Conservation (phyloP, 2,329 filamentous ascomycete species). For the Biscogniauxia sp. region DNA sequence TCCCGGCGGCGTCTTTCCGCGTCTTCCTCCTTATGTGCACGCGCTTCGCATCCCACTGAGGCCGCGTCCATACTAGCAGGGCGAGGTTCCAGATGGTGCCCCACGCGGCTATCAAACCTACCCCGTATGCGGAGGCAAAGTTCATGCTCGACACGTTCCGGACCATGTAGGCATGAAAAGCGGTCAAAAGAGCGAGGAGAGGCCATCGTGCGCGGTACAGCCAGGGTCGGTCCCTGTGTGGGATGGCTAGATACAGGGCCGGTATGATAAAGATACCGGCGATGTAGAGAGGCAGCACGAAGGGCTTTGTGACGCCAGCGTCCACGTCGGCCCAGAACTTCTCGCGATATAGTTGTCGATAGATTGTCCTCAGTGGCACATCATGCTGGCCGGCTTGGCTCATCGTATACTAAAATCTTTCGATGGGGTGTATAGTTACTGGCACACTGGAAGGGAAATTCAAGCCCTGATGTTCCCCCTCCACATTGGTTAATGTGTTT, state of each 20-base stretch:
- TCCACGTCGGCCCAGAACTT: constrained; percentile 30
- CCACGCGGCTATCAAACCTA: constrained; percentile 51
- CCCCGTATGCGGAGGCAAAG: constrained; percentile 48
- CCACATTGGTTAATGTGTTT: background rate
- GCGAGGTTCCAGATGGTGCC: constrained; percentile 48
- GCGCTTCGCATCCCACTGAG: constrained; percentile 56
- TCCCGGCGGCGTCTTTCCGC: background rate
- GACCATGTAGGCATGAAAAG: constrained; percentile 44
- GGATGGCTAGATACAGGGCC: constrained; percentile 53
- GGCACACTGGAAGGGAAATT: background rate
- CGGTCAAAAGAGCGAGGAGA: constrained; percentile 43
- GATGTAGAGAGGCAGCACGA: constrained; percentile 53
- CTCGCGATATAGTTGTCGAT: constrained; percentile 28
- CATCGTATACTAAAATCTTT: constrained; percentile 5
- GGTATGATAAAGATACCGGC: constrained; percentile 49
- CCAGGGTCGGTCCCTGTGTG: constrained; percentile 50
- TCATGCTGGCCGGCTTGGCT: constrained; percentile 5
- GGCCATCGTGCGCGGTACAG: constrained; percentile 50
- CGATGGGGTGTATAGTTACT: background rate
- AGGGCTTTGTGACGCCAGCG: constrained; percentile 42
- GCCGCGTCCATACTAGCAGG: constrained; percentile 51
- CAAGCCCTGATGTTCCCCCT: background rate
- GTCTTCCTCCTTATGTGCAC: constrained; percentile 37
- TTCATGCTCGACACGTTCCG: constrained; percentile 47
- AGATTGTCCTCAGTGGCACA: constrained; percentile 25